Evolutionary conservation across 73 alveolate species (phyloP).

Genomic region (Tetrahymena malaccensis): DNA sequence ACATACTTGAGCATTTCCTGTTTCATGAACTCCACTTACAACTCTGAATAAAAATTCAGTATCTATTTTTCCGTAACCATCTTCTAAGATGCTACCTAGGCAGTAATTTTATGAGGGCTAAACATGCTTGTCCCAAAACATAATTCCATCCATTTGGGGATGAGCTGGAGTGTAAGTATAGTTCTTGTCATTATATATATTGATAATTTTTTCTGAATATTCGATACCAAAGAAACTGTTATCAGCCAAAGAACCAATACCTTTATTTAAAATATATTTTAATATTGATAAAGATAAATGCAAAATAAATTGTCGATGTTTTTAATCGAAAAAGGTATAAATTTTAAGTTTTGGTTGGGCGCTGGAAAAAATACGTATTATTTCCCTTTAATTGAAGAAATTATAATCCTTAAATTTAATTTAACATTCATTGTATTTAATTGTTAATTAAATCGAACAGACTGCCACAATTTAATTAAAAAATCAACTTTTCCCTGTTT

Average conservation of each 20-base stretch:
- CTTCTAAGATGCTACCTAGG: background rate
- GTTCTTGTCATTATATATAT: background rate
- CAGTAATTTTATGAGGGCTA: background rate
- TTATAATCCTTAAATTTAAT: too few species aligned
- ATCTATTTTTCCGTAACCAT: background rate
- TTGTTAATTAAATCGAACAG: background rate
- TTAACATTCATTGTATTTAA: background rate
- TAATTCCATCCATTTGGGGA: background rate
- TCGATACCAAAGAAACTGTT: background rate
- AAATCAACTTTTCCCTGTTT: background rate
- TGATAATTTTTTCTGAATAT: background rate
- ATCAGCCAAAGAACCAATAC: background rate
- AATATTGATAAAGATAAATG: background rate
- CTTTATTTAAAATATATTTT: background rate
- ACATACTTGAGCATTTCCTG: constrained; percentile 1
- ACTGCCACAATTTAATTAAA: background rate
- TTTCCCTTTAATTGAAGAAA: background rate
- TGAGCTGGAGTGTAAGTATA: background rate
- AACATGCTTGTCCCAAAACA: background rate
- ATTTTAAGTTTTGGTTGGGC: background rate
- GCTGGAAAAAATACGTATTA: background rate
- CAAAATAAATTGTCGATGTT: background rate
- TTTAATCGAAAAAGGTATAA: too few species aligned
- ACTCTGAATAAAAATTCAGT: background rate
- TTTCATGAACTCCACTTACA: background rate